Evolutionary conservation across 306 rosid species (phyloP).

Genomic region (Delonix regia): DNA sequence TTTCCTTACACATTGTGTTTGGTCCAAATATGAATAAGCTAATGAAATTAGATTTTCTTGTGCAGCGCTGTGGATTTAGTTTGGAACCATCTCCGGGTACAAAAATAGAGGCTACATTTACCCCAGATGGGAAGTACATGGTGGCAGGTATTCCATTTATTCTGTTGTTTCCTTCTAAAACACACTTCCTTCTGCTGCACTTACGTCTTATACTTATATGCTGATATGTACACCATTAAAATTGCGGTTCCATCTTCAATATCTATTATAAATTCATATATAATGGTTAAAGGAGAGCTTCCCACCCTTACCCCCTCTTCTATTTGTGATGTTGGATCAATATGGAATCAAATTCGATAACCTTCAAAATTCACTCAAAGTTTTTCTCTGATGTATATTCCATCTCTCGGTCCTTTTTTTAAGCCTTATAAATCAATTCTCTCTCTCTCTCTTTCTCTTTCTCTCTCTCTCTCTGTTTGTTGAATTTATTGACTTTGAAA

Average conservation of each 20-base stretch:
- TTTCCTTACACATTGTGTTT: slow-evolving; percentile 13
- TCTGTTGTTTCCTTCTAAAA: slow-evolving; percentile 12
- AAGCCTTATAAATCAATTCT: not conserved
- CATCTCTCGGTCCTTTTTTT: not conserved
- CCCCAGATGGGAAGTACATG: slow-evolving; percentile 92
- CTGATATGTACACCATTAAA: slow-evolving; percentile 6
- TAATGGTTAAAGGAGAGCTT: not conserved
- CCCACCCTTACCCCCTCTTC: not conserved
- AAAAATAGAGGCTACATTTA: slow-evolving; percentile 86
- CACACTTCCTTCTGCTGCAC: not conserved
- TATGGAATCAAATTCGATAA: not conserved
- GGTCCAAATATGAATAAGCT: slow-evolving; percentile 11
- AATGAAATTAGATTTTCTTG: slow-evolving; percentile 35
- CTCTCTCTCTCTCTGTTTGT: not conserved
- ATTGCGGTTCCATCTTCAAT: not conserved
- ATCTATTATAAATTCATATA: not conserved
- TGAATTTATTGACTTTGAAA: not conserved
- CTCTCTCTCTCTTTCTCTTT: not conserved
- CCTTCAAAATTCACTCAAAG: not conserved
- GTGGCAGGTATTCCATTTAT: slow-evolving; percentile 68
- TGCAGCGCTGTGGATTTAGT: slow-evolving; percentile 93
- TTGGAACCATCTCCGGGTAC: slow-evolving; percentile 87
- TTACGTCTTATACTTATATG: slow-evolving; percentile 11
- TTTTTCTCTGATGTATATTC: not conserved
- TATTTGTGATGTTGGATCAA: not conserved